Evolutionary conservation across 2,329 filamentous ascomycete genomes (phyloP), one percentile per base, ranked within the genome.

Genomic region (Apiospora koreana): DNA sequence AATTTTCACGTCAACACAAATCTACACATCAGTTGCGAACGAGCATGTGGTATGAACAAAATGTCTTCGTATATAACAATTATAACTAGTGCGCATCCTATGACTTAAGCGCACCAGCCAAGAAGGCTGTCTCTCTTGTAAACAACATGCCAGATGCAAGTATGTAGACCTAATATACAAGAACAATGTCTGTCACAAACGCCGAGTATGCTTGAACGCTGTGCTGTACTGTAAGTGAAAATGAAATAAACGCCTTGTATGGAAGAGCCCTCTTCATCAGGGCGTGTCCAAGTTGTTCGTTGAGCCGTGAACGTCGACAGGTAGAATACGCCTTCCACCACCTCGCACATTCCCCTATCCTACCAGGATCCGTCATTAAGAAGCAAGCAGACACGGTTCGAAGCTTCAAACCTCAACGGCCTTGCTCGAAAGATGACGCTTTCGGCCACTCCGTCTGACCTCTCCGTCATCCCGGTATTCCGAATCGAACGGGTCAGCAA

Each of bases 201-300:
- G 54, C 54, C 54, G 28, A 31, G 31, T 62, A 62, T 62, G 54
- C 54, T 62, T 62, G 28, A 62, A 62, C 54, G 54, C 54, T 62
- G 9, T 62, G 54, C 54, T 62, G 28, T 62, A 38, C 54, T 38
- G 31, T 21, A n/a, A 38, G 54, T 38, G 54, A 38, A 62, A 62
- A 38, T 62, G 31, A 38, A 38, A 62, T 31, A 12, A n/a, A 38
- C 7, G 54, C 31, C 54, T 38, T n/a, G 31, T n/a, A 18, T 28
- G 41, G 14, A 62, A 18, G 28, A 18, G 54, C 31, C 28, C 54
- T 38, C 54, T 38, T n/a, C 28, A n/a, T 38, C 31, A 14, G 38
- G 18, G 54, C 0, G 18, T 23, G 9, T 18, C 54, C 54, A 12
- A 38, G 28, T 1, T 38, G 5, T 21, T 38, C 18, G 18, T n/a